Base-by-base conservation (phyloP, 2,329 filamentous ascomycete genomes). In the Atkinsonella texensis region DNA sequence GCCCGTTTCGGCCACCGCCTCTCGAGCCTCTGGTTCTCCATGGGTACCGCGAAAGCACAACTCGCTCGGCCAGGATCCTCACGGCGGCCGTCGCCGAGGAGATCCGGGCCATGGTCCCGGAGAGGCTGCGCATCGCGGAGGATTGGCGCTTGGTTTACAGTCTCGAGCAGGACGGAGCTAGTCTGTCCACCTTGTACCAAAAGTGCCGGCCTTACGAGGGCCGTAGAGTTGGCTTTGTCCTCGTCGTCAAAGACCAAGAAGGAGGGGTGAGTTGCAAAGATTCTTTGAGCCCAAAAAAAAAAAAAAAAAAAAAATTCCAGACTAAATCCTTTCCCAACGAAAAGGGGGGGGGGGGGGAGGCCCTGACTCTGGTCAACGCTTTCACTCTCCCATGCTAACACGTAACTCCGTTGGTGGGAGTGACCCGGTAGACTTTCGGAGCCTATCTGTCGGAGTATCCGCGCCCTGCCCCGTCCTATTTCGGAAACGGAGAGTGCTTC, bases 401-500 rank as follows among this genome's bases (percentile, higher is more conserved):
- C 18, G 18, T 35, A 49, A n/a, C 11, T 40, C 9, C 39, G 35
- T 17, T 23, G 43, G 46, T 23, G 32, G 28, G 23, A 23, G 32
- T 4, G 20, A 2, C 20, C 31, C 3, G 42, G 28, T 56, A 84
- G 79, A 78, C 89, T 42, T 98, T 98, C 65, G 93, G 93, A 63
- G 90, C 90, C 50, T 97, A 97, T 67, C 80, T 97, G 50, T 94
- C 89, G 49, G 91, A 98, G 65, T 76, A 86, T 48, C 90, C 91
- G 11, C 87, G 85, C 59, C 87, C 89, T 0, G 74, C 81, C 1
- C 71, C 88, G 2, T 86, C 90, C 56, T 98, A 95, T 73, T 98
- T 87, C 67, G 93, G 93, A 61, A 96, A 89, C 12, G 93, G 93
- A 61, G 93, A 98, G 68, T 97, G 91, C 69, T 98, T 85, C 47